These are phyloP conservation scores for Symbiodinium pilosum DNA, from an alignment of 73 alveolate genomes.

Conservation along the genomic window DNA sequence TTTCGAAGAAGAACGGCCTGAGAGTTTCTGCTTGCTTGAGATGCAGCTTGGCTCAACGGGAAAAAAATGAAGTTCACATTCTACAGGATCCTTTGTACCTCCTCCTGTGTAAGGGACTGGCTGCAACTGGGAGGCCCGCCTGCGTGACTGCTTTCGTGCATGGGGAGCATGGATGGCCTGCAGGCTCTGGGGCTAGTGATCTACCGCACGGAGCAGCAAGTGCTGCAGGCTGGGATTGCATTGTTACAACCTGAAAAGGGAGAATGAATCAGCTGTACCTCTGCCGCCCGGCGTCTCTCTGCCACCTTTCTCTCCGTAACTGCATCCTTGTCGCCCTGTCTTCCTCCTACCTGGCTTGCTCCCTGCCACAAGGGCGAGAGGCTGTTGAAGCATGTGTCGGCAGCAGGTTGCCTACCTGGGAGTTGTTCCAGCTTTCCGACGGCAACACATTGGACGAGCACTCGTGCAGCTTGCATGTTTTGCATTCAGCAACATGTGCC, in stretches of 20 bases:
- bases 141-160: too few species aligned
- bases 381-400: background rate
- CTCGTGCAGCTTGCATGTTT: background rate
- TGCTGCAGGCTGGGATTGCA: slow-evolving; percentile 76
- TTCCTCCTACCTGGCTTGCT: background rate
- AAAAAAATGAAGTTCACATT: background rate
- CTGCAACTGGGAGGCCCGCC: slow-evolving; percentile 48
- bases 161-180: too few species aligned
- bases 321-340: background rate
- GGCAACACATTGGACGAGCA: slow-evolving; percentile 83
- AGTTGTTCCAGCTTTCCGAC: slow-evolving; percentile 37
- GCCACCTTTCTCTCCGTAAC: background rate
- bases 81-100: background rate
- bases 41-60: slow-evolving; percentile 32
- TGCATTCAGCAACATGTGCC: too few species aligned
- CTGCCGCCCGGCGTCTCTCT: too few species aligned
- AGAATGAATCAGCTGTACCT: too few species aligned
- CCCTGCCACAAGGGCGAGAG: background rate
- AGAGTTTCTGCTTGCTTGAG: slow-evolving; percentile 42
- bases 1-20: slow-evolving; percentile 65
- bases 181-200: slow-evolving; percentile 57
- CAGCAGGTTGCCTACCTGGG: slow-evolving; percentile 39
- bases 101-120: slow-evolving; percentile 46
- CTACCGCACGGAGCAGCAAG: slow-evolving; percentile 48
- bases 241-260: too few species aligned